Base-by-base conservation (phyloP, 495 filamentous ascomycete species). In the Talaromyces thailandensis region DNA sequence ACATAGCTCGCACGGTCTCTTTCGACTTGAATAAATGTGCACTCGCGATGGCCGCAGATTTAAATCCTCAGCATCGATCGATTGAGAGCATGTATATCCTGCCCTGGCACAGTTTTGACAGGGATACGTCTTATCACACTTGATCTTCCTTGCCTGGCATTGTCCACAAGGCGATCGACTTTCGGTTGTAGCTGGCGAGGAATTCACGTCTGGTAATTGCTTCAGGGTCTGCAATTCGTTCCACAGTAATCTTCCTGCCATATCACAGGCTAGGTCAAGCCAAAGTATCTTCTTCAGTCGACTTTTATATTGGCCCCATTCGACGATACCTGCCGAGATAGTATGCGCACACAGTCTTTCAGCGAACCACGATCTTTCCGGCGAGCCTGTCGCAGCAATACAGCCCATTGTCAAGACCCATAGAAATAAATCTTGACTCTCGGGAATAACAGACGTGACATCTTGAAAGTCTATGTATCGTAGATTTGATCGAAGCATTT, bases 341-440 rank as follows among this genome's bases (percentile, higher is more conserved):
- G 68, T 62, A 9, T 67, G 58, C 40, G 68, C 60, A 12, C 53
- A 40, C 0, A 78, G 59, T 9, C 63, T 64, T 1, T 64, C 63
- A 9, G 66, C 68, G 26, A 70, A 78, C 70, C 73, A 78, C 2
- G 64, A 25, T 3, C 76, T 71, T 25, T 73, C 66, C 1, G 67
- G 62, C 0, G 63, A 58, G 11, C 66, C 61, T 4, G 65, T 66
- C 2, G 75, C 70, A 0, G 75, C 71, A n/a, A 79, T 76, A 14
- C 74, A 75, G 16, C 73, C 75, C 0, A 79, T 65, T 0, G 58
- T 68, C 25, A 79, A 57, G 2, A 73, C 60, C 76, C 76, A 79
- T 6, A 77, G 24, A 0, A 77, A 64, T 8, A 62, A 52, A 18
- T 37, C 28, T 18, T 31, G 28, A 11, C 8, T 12, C 8, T 32